phyloP scores from a whole-genome alignment of 306 rosid genomes.

The Mimosa bimucronata region DNA sequence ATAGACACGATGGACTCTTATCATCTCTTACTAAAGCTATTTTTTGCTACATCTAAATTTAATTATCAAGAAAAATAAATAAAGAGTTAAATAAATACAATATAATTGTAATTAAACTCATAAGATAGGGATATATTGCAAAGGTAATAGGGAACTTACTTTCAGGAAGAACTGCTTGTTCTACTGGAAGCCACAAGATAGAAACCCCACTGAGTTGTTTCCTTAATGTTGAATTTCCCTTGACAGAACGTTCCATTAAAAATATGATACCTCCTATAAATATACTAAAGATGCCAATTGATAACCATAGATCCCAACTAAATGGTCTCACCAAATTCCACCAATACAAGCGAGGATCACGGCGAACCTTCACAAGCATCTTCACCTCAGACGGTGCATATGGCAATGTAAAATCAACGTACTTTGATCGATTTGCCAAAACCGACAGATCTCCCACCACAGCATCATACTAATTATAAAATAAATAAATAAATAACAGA shows the following conservation, averaged over 20 bases:
- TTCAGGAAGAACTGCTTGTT: background rate
- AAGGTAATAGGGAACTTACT: background rate
- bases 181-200: slow-evolving; percentile 27
- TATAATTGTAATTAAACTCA: background rate
- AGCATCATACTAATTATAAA: background rate
- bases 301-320: slow-evolving; percentile 35
- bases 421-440: background rate
- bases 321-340: slow-evolving; percentile 33
- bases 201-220: background rate
- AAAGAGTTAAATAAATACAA: background rate
- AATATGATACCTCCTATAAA: background rate
- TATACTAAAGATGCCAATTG: background rate
- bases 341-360: background rate
- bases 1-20: too few species aligned
- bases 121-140: background rate
- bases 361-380: slow-evolving; percentile 20
- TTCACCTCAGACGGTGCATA: slow-evolving; percentile 7
- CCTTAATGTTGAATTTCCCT: background rate
- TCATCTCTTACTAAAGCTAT: too few species aligned
- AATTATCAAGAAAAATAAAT: too few species aligned
- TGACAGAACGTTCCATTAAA: slow-evolving; percentile 17
- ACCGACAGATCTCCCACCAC: background rate
- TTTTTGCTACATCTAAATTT: too few species aligned
- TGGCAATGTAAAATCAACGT: slow-evolving; percentile 34
- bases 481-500: background rate